Evolutionary conservation across 106 monocot genomes (phyloP), one percentile per base, ranked within the genome.

Genomic region (Agapanthus africanus): DNA sequence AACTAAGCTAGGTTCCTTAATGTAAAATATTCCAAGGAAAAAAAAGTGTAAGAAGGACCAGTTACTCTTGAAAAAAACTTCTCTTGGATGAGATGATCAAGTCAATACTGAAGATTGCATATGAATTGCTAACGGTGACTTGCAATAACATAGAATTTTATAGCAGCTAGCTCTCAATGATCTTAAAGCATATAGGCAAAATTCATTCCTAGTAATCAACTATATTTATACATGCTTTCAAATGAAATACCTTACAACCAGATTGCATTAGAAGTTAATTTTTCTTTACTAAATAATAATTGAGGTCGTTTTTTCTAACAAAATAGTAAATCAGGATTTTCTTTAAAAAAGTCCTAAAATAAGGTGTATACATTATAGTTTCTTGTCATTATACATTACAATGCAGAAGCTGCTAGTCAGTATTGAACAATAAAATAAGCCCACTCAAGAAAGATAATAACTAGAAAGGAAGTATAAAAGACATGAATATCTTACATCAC

Each of bases 401-500:
- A 52, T 50, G 61, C 16, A 7, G 42, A 52, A 41, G 23, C 15
- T 38, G 11, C 26, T 47, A 41, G 22, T 31, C 8, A 18, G 0
- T 47, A 49, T 15, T 8, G 14, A 31, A 31, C 18, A 33, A 47
- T 11, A 37, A 39, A 19, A 38, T 34, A 49, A 33, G 37, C 4
- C 4, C 21, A 19, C 1, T 37, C 10, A 37, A 25, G 21, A 56
- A 37, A 57, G 16, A 19, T 2, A 38, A 39, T 3, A 25, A 40
- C 6, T 54, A 40, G n/a, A 73, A 33, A 54, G 28, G 41, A 69
- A 59, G 26, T 26, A 38, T 34, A 26, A 16, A 37, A 50, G 14
- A 42, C 9, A 61, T 25, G 19, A 51, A 49, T 14, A 78, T 7
- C 74, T 66, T 66, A 82, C 82, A 42, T 74, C 82, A 60, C 6